Evolutionary conservation across 495 filamentous ascomycete genomes (phyloP).

Genomic region (Endocarpon pusillum): DNA sequence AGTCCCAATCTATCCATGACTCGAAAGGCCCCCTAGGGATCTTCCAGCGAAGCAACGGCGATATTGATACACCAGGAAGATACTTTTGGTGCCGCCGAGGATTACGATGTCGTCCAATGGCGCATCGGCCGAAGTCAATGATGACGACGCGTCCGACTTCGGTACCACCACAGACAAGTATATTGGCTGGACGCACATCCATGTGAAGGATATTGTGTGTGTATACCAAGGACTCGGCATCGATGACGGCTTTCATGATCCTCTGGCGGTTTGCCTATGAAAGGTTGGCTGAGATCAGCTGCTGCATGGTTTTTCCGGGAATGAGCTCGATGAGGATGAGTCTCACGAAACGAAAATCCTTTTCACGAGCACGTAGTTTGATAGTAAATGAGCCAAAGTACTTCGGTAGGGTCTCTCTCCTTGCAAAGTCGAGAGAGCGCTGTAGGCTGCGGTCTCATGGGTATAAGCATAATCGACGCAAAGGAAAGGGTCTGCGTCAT

Average conservation of each 20-base stretch:
- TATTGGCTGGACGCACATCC: constrained; percentile 13
- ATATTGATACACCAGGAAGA: constrained; percentile 12
- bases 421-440: constrained; percentile 8
- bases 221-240: constrained; percentile 10
- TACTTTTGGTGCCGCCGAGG: constrained; percentile 4
- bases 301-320: constrained; percentile 10
- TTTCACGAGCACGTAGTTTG: constrained; percentile 7
- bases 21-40: constrained; percentile 4
- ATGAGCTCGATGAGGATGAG: constrained; percentile 14
- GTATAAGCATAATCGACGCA: constrained; percentile 15
- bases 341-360: constrained; percentile 10
- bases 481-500: constrained; percentile 12
- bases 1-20: constrained; percentile 15
- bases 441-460: constrained; percentile 14
- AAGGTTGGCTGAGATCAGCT: constrained; percentile 6
- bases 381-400: constrained; percentile 15
- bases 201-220: constrained; percentile 8
- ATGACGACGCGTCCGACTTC: constrained; percentile 7
- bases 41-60: constrained; percentile 11
- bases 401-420: constrained; percentile 8
- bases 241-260: constrained; percentile 13
- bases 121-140: constrained; percentile 11
- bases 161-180: constrained; percentile 4
- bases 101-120: constrained; percentile 12
- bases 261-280: constrained; percentile 6